These are phyloP conservation scores for Beauveria sp. DNA, from an alignment of 2,329 filamentous ascomycete species.

Conservation along the genomic window DNA sequence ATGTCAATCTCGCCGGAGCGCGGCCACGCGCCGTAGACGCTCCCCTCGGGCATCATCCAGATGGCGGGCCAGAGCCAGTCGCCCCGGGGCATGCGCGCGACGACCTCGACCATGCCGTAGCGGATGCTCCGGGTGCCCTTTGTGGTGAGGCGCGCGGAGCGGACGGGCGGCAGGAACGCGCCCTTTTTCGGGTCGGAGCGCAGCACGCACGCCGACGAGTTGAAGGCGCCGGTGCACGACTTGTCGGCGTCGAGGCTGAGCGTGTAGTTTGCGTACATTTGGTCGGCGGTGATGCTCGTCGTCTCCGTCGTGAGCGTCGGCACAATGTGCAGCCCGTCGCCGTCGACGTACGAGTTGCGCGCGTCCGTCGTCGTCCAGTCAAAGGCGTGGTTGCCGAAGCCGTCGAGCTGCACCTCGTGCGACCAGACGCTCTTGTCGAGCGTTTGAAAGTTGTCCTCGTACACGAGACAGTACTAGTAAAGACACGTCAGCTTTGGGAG, in stretches of 20 bases:
- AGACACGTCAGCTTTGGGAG: no score
- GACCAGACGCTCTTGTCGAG: constrained; percentile 40
- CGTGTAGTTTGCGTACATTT: constrained; percentile 32
- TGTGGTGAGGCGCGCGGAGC: constrained; percentile 41
- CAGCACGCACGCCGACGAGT: constrained; percentile 27
- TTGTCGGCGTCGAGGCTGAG: constrained; percentile 36
- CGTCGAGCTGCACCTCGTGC: constrained; percentile 38
- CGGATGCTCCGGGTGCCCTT: constrained; percentile 35
- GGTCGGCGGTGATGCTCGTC: constrained; percentile 29
- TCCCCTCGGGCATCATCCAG: constrained; percentile 44
- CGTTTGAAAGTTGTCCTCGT: constrained; percentile 40
- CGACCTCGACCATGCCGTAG: constrained; percentile 45
- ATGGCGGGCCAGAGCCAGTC: constrained; percentile 50
- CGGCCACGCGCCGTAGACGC: constrained; percentile 43
- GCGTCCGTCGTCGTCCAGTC: constrained; percentile 46
- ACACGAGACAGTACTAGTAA: constrained; percentile 39
- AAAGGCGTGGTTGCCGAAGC: constrained; percentile 41
- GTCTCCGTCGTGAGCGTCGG: constrained; percentile 40
- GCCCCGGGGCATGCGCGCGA: constrained; percentile 42
- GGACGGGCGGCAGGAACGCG: constrained; percentile 41
- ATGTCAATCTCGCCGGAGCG: constrained; percentile 47
- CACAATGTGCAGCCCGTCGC: constrained; percentile 45
- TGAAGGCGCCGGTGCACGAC: constrained; percentile 32
- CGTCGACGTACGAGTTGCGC: constrained; percentile 40
- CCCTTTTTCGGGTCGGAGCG: constrained; percentile 35